Percentiles rank a stretch among this genome's conserved stretches.
These are phyloP conservation scores for Teunomyces gatunensis DNA, from an alignment of 805 yeast species.

Conservation along the genomic window DNA sequence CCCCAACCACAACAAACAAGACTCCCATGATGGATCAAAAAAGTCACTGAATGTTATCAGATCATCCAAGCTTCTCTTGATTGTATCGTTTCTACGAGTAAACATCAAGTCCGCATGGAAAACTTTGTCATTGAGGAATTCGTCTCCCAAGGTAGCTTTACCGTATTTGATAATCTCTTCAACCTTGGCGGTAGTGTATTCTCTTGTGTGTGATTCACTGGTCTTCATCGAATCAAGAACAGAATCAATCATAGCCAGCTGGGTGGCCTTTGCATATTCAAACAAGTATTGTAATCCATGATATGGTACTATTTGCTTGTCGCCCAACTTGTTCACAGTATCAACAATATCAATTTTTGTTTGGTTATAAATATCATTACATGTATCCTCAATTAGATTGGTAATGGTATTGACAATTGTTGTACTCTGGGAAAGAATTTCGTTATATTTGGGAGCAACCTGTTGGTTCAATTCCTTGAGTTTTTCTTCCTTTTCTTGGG, in stretches of 20 bases:
- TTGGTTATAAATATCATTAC: conserved; percentile 56
- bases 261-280: conserved; percentile 68
- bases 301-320: conserved; percentile 52
- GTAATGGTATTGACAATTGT: conserved; percentile 59
- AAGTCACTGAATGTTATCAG: conserved; percentile 69
- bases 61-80: conserved; percentile 56
- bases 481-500: conserved; percentile 47
- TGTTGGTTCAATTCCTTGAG: conserved; percentile 46
- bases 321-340: conserved; percentile 54
- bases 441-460: conserved; percentile 64
- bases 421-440: conserved; percentile 49
- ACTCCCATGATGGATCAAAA: conserved; percentile 70
- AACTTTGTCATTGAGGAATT: conserved; percentile 54
- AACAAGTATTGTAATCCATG: conserved; percentile 62
- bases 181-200: conserved; percentile 58
- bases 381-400: conserved; percentile 57
- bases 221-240: conserved; percentile 60
- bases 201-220: conserved; percentile 70
- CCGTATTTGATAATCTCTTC: conserved; percentile 63
- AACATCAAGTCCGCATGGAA: conserved; percentile 82
- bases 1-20: conserved; percentile 49
- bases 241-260: conserved; percentile 60
- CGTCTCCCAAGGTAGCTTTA: conserved; percentile 58
- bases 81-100: conserved; percentile 63
- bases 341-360: conserved; percentile 53